These are phyloP conservation scores for Dittrichia graveolens DNA, from an alignment of 129 eudicot genomes.

Conservation along the genomic window DNA sequence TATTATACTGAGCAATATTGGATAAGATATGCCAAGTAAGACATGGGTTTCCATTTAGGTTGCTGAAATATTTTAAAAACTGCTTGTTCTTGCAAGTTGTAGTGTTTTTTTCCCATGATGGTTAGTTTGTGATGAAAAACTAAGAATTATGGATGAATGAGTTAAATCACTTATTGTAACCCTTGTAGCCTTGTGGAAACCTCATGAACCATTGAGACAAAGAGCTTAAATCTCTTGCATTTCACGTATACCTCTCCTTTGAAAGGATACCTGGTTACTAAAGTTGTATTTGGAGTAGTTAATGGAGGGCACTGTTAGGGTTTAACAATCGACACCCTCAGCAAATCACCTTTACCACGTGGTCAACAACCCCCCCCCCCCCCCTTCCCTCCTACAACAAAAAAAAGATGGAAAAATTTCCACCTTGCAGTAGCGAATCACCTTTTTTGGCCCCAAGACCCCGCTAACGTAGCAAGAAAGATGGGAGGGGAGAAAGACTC, in stretches of 20 bases:
- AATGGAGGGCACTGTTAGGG: not conserved
- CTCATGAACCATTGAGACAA: not conserved
- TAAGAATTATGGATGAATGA: not conserved
- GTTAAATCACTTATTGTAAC: not conserved
- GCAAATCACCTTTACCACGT: no score
- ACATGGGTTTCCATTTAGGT: not conserved
- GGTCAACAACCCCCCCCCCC: no score
- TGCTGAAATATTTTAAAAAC: no score
- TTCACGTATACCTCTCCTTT: not conserved
- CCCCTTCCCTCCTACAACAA: no score
- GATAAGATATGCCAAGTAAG: not conserved
- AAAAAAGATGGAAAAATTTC: no score
- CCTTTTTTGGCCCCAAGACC: no score
- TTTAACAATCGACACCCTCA: not conserved
- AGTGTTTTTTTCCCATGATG: not conserved
- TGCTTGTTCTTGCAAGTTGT: not conserved
- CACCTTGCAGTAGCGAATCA: no score
- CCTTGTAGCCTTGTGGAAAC: not conserved
- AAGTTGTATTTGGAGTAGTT: no score
- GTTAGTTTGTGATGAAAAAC: slow-evolving; percentile 4
- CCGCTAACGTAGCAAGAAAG: no score
- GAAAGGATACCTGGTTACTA: not conserved
- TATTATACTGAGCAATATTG: not conserved
- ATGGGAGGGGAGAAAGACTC: no score
- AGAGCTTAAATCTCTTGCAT: not conserved